Conservation (phyloP, 257 asterid species). For the Nicotiana paniculata region DNA sequence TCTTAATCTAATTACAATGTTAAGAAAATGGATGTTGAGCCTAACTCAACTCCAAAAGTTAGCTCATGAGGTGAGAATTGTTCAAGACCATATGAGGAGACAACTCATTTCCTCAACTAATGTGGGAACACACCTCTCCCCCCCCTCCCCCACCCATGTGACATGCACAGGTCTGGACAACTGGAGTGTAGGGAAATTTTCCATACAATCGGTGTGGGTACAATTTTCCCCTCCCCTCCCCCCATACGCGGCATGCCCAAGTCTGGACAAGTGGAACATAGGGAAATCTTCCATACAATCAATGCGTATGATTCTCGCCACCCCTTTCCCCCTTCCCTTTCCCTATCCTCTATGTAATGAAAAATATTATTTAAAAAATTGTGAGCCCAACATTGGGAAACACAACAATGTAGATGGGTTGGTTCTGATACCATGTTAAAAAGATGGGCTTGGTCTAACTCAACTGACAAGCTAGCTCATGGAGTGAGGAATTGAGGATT, state of each 20-base stretch:
- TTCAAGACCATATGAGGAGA: neutral
- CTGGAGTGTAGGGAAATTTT: too few species aligned
- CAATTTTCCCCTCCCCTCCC: neutral
- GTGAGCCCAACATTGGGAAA: neutral
- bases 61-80: neutral
- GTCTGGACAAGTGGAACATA: neutral
- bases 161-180: too few species aligned
- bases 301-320: neutral
- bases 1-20: neutral
- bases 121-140: neutral
- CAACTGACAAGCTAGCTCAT: neutral
- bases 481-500: neutral
- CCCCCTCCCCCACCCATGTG: too few species aligned
- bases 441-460: neutral
- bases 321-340: neutral
- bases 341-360: neutral
- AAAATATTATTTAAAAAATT: neutral
- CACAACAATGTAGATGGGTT: neutral
- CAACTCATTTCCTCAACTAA: neutral
- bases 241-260: neutral
- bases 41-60: neutral
- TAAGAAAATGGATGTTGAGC: neutral
- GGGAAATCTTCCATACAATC: neutral
- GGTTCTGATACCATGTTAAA: neutral
- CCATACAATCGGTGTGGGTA: too few species aligned